Evolutionary conservation across 768 basidiomycete genomes (phyloP).

Genomic region (Imleria badia): DNA sequence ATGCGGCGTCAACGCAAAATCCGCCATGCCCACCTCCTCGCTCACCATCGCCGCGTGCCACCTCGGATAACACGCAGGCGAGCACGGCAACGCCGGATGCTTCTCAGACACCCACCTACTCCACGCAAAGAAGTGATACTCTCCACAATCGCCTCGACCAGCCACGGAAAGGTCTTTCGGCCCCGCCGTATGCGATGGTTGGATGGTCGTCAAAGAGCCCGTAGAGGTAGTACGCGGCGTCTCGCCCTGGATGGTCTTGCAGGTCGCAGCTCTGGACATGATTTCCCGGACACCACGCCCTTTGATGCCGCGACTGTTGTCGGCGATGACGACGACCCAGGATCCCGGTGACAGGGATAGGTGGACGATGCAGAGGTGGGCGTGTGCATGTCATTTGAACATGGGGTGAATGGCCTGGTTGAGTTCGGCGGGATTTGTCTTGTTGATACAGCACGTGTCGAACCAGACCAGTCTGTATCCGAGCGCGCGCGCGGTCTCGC

Average conservation of each 20-base stretch:
- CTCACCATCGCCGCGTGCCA: constrained; percentile 14
- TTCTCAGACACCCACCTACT: constrained; percentile 17
- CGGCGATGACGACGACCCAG: constrained; percentile 15
- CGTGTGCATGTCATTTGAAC: constrained; percentile 32
- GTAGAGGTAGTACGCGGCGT: constrained; percentile 28
- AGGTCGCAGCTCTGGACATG: constrained; percentile 31
- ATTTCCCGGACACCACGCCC: constrained; percentile 21
- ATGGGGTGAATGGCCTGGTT: constrained; percentile 33
- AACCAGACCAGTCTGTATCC: constrained; percentile 28
- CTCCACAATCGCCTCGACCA: constrained; percentile 20
- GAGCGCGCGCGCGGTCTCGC: constrained; percentile 18
- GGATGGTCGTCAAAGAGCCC: constrained; percentile 28
- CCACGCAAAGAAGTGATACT: constrained; percentile 22
- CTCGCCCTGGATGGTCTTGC: constrained; percentile 28
- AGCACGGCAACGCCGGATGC: constrained; percentile 19
- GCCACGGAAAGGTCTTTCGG: constrained; percentile 29
- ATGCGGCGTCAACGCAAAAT: constrained; percentile 13
- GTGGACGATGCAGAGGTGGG: constrained; percentile 30
- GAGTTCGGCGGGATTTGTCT: constrained; percentile 25
- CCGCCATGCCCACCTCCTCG: constrained; percentile 10
- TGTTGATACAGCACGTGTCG: constrained; percentile 34
- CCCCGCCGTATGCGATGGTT: constrained; percentile 31
- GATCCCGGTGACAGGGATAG: constrained; percentile 23
- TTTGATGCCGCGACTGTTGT: constrained; percentile 21
- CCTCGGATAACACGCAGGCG: constrained; percentile 21